Evolutionary conservation across 192 early-diverging fungal species (phyloP).

Genomic region (Physocladia obscura): DNA sequence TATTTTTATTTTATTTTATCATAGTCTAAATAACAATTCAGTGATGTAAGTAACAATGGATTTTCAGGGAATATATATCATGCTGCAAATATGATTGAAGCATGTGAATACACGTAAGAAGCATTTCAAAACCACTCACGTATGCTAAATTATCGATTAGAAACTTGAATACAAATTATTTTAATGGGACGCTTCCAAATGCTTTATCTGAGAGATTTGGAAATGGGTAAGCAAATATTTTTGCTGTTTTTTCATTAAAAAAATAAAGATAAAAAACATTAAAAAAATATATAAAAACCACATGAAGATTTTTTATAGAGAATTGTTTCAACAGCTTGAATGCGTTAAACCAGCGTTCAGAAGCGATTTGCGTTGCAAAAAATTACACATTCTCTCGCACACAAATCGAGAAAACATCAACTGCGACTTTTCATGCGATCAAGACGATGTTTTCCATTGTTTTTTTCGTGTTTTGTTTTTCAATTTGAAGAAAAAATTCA

Average conservation of each 20-base stretch:
- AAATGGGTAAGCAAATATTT: background rate
- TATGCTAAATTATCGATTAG: background rate
- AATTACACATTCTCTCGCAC: no score
- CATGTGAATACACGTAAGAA: background rate
- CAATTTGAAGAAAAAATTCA: no score
- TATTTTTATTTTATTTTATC: background rate
- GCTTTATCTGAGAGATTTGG: background rate
- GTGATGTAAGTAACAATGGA: background rate
- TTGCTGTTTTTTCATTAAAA: background rate
- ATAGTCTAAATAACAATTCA: no score
- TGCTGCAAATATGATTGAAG: background rate
- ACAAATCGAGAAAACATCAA: no score
- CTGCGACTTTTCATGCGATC: no score
- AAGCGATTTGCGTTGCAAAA: no score
- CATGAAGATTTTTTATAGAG: background rate
- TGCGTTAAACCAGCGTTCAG: no score
- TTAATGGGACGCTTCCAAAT: background rate
- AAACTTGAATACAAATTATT: background rate
- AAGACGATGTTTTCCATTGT: no score
- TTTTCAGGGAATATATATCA: background rate
- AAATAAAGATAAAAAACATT: background rate
- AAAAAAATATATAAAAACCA: constrained; percentile 6
- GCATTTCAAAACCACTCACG: background rate
- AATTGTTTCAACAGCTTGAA: no score
- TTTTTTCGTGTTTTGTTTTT: no score